Base-by-base conservation (phyloP, 2,329 filamentous ascomycete species). In the Xylariaceae sp. region DNA sequence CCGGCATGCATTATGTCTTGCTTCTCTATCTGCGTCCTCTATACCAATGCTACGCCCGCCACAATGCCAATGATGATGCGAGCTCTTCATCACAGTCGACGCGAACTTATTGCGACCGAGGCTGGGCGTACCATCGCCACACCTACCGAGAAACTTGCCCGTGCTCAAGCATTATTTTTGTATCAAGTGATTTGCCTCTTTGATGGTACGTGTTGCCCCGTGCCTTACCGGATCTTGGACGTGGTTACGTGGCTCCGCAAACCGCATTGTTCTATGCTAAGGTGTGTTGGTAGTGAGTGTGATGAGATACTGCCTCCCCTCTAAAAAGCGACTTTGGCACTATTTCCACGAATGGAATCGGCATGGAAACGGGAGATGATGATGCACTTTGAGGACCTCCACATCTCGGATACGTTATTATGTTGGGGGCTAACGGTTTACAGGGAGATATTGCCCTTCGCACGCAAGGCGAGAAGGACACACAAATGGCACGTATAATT, bases 1-100 rank as follows among this genome's bases (percentile, higher is more conserved):
- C 64, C 64, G 6, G 50, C 49, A 22, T 64, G 55, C 47, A 66
- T 68, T n/a, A 30, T 62, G 17, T 55, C 59, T 18, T 68, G 65
- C 52, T 68, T 68, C 45, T 52, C 62, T 6, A 55, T 54, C 6
- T 58, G 57, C 44, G 55, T 64, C 14, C 60, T 68, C 30, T 68
- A 68, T 50, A 39, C 51, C 5, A 65, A 58, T 48, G 58, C 62
- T n/a, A 67, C 61, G 2, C 50, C 52, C 12, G 51, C 39, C 10
- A 68, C 62, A 39, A 59, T 55, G 17, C 36, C 58, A 35, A 65
- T 66, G 56, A 59, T 63, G 7, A 57, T 68, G 46, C 57, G 56
- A 27, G 51, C 61, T 2, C 35, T 68, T 11, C 55, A 62, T n/a
- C 36, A 46, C 27, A 58, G 43, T 45, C 52, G 55, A n/a, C 45